Evolutionary conservation across 352 stramenopile species (phyloP).

Genomic region (Phytophthora syringae): DNA sequence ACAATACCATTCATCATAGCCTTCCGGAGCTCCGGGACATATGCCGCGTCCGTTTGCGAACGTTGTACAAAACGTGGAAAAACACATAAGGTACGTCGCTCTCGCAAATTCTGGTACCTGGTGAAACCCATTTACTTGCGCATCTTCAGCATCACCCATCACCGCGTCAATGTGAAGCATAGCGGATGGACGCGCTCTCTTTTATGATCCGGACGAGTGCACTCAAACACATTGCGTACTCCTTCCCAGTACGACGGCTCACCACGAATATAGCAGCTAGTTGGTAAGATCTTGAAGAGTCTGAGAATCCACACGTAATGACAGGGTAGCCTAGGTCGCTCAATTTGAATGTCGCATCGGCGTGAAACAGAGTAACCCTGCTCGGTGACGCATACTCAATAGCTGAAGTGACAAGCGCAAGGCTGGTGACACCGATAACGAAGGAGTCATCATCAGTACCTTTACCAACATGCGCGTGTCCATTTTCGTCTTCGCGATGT

Average conservation of each 20-base stretch:
- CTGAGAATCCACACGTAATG: neutral
- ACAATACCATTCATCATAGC: neutral
- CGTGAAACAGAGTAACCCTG: constrained; percentile 6
- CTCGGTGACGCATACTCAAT: neutral
- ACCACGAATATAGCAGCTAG: neutral
- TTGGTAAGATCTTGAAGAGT: neutral
- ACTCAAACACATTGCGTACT: neutral
- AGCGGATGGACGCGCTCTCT: neutral
- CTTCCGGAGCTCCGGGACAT: neutral
- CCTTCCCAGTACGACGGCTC: neutral
- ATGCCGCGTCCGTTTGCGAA: neutral
- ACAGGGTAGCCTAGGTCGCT: neutral
- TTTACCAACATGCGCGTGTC: constrained; percentile 9
- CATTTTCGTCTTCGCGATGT: neutral
- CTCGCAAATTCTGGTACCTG: neutral
- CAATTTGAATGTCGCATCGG: constrained; percentile 8
- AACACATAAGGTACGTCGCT: neutral
- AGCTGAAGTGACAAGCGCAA: neutral
- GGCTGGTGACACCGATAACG: constrained; percentile 5
- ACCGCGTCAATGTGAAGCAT: neutral
- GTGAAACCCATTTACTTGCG: constrained; percentile 2
- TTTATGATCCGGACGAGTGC: neutral
- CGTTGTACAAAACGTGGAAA: neutral
- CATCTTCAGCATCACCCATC: constrained; percentile 2
- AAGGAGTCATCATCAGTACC: constrained; percentile 4